These are phyloP conservation scores for Malus domestica DNA, from an alignment of 306 rosid species.

Conservation along the genomic window ASM211411v1 NC_041799.1:6052501-6053000, in stretches of 20 bases:
- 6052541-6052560: no score
- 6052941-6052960: not conserved
- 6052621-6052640: no score
- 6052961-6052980: constrained; percentile 50
- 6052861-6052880: not conserved
- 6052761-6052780: not conserved
- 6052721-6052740: not conserved
- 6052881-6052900: constrained; percentile 18
- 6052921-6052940: not conserved
- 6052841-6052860: not conserved
- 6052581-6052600: no score
- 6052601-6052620: no score
- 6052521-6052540: not conserved
- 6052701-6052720: not conserved
- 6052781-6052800: not conserved
- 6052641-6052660: no score
- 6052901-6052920: not conserved
- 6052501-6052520: fast-evolving
- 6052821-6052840: constrained; percentile 7
- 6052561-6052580: no score
- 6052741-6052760: not conserved
- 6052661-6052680: not conserved
- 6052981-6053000: constrained; percentile 79
- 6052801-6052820: constrained; percentile 8
- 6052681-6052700: not conserved